Conservation (phyloP, 2,329 filamentous ascomycete species). For the Aspergillus neoniger region DNA sequence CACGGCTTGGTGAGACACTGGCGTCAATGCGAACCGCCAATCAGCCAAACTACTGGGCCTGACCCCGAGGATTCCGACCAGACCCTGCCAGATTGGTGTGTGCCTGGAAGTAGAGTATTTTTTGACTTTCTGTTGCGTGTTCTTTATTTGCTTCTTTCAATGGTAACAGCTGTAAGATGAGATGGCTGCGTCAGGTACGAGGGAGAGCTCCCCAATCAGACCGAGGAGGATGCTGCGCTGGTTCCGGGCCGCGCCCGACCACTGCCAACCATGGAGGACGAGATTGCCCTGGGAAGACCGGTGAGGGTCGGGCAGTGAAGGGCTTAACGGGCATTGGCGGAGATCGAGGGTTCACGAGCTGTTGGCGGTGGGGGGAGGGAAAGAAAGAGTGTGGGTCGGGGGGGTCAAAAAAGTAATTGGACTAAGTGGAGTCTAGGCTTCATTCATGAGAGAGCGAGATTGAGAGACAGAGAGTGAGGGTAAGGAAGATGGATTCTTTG, state of each 20-base stretch:
- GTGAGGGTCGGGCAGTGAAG: background rate
- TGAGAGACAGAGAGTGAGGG: too few relatives aligned
- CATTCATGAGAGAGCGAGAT: too few relatives aligned
- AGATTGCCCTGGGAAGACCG: background rate
- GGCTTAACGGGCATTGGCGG: background rate
- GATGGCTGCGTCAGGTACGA: background rate
- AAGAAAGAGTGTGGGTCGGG: background rate
- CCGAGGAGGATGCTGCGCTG: background rate
- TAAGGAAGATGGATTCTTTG: too few relatives aligned
- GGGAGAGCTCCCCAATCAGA: background rate
- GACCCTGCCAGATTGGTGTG: background rate
- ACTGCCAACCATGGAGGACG: background rate
- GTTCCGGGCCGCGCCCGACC: background rate
- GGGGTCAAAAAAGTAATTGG: too few relatives aligned
- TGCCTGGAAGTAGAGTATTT: background rate
- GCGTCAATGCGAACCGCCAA: slow-evolving; percentile 5
- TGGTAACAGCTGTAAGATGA: background rate
- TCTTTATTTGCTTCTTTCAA: background rate
- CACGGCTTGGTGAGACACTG: slow-evolving; percentile 6
- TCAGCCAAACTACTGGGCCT: slow-evolving; percentile 3
- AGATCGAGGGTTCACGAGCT: slow-evolving; percentile 1
- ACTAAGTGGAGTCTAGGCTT: too few relatives aligned
- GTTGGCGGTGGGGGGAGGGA: background rate
- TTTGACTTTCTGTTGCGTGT: too few relatives aligned
- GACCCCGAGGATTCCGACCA: background rate